Conservation (phyloP, 148 eudicot genomes). For the Camellia granthamiana region DNA sequence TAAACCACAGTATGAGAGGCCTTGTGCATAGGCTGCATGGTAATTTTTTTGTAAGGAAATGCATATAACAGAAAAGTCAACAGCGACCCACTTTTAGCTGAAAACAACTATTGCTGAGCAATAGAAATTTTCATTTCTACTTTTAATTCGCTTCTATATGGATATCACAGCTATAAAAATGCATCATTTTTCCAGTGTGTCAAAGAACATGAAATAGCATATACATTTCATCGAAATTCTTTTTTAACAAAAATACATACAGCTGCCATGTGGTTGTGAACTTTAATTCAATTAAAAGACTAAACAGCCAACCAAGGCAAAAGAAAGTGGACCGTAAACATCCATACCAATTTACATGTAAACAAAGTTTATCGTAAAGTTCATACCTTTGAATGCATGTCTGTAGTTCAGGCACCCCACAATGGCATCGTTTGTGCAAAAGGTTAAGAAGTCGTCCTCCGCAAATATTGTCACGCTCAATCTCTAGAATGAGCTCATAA, state of each 20-base stretch:
- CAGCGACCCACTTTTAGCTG: not conserved
- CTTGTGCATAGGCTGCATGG: not conserved
- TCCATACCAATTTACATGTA: not conserved
- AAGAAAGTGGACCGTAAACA: not conserved
- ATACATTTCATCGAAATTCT: not conserved
- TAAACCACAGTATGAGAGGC: not conserved
- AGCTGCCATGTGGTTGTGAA: not conserved
- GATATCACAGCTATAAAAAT: not conserved
- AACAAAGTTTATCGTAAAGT: not conserved
- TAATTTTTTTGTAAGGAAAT: not conserved
- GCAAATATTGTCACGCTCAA: slow-evolving; percentile 69
- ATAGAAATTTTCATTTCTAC: not conserved
- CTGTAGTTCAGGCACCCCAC: slow-evolving; percentile 98
- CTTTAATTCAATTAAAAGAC: not conserved
- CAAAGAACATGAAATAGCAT: not conserved
- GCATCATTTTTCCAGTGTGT: not conserved
- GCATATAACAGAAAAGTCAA: not conserved
- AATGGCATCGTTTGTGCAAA: slow-evolving; percentile 89
- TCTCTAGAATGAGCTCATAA: slow-evolving; percentile 80
- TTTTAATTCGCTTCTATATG: not conserved
- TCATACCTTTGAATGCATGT: slow-evolving; percentile 83
- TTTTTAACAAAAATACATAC: not conserved
- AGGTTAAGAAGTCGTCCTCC: slow-evolving; percentile 92
- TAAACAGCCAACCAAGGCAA: not conserved
- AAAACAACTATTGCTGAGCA: not conserved